Evolutionary conservation across 1,284 basidiomycete species (phyloP).

Genomic region (Rhodotorula sp.): DNA sequence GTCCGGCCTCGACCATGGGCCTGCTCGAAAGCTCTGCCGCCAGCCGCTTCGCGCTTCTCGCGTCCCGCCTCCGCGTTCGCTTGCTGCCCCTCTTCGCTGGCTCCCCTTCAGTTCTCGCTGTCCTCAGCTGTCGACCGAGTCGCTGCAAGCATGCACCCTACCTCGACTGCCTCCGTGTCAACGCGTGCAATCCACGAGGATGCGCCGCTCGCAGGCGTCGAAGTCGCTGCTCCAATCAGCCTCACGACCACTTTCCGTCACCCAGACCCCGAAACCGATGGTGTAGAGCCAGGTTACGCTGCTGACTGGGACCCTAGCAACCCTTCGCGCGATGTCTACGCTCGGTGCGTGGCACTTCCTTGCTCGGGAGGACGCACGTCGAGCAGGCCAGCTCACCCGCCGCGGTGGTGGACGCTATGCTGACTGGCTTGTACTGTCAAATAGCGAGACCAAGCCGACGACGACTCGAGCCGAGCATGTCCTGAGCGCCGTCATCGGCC

Average conservation of each 20-base stretch:
- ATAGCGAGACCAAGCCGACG: slow-evolving; percentile 34
- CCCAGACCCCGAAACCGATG: slow-evolving; percentile 20
- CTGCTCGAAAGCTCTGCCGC: too few relatives aligned
- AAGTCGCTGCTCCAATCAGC: background rate
- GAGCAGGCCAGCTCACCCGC: background rate
- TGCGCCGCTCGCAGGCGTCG: background rate
- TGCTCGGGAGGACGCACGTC: too few relatives aligned
- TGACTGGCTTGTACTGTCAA: background rate
- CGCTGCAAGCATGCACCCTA: background rate
- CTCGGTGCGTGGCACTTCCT: background rate
- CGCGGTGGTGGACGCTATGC: background rate
- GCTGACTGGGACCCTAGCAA: slow-evolving; percentile 20
- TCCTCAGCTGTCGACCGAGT: too few relatives aligned
- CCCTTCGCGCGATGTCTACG: slow-evolving; percentile 29
- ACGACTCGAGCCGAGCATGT: slow-evolving; percentile 28
- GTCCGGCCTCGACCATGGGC: too few relatives aligned
- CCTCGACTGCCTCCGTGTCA: background rate
- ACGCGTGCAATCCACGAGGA: background rate
- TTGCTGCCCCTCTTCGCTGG: too few relatives aligned
- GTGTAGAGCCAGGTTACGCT: slow-evolving; percentile 9
- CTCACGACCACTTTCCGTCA: slow-evolving; percentile 34
- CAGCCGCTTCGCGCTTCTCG: too few relatives aligned
- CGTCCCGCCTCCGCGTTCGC: too few relatives aligned
- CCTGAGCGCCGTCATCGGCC: slow-evolving; percentile 49
- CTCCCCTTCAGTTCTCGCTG: too few relatives aligned